Evolutionary conservation across 2,329 filamentous ascomycete genomes (phyloP), one percentile per base, ranked within the genome.

Genomic region (Apiospora arundinis): DNA sequence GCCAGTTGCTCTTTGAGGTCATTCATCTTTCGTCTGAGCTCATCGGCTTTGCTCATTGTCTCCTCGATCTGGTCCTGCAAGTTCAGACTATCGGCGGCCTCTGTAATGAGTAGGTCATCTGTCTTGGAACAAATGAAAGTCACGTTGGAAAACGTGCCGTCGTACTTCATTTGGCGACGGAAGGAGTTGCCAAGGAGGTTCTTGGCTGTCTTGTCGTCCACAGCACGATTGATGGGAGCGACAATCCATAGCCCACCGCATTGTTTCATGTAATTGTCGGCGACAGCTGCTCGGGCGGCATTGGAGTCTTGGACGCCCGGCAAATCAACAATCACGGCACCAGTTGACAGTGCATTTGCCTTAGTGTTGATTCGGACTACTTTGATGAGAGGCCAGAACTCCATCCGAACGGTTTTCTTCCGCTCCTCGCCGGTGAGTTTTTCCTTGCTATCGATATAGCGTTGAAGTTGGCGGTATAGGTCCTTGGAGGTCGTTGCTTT

Each of bases 291-390:
- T 68, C 90, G 83, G 46, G 90, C 90, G 4, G 87, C 85, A 75
- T 92, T 92, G 0, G 85, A 85, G 75, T 92, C 90, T 18, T 88
- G 85, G 0, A 89, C 83, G 56, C 89, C 89, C 6, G 89, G 89
- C 77, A 92, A 79, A 76, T 92, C 87, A 18, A 89, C 88, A 70
- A 89, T 82, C 1, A 88, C 84, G 4, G 86, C 86, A 4, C 88
- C 87, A 18, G 87, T 89, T 0, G 85, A 83, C 4, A 90, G 77
- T 1, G 83, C 85, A 14, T 83, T 77, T 0, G 86, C 82, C 76
- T 86, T 89, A 8, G 83, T 82, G 73, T 84, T 86, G 42, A 90
- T 83, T 48, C 84, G 77, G 32, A 84, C 82, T 16, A 82, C 79
- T 25, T 80, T 79, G 69, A 85, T 81, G 0, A 85, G 74, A 0